phyloP scores from a whole-genome alignment of 805 yeast genomes.

The Yarrowia sp. region DNA sequence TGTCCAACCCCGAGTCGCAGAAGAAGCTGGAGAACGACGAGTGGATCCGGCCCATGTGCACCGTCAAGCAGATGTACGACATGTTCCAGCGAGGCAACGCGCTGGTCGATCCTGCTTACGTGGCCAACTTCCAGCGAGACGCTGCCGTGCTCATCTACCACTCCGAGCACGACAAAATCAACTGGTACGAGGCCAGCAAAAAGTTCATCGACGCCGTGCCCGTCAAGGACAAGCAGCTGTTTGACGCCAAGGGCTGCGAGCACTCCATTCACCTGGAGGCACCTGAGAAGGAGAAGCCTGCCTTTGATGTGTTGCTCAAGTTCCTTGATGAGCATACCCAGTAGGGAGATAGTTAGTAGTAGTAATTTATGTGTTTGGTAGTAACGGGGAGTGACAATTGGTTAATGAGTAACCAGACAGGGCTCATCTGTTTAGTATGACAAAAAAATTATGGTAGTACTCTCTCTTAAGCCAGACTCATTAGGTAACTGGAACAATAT shows the following conservation, averaged over 20 bases:
- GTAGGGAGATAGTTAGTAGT: no score
- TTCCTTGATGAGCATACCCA: not conserved
- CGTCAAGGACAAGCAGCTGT: conserved; percentile 18
- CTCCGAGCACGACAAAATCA: conserved; percentile 15
- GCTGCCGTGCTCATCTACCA: conserved; percentile 10
- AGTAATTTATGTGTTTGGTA: not conserved
- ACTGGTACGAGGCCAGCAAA: conserved; percentile 15
- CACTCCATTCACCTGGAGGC: conserved; percentile 23
- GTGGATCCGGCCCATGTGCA: conserved; percentile 32
- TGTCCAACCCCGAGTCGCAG: conserved; percentile 34
- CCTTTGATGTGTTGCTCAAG: not conserved
- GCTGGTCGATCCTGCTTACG: conserved; percentile 35
- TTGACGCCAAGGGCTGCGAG: not conserved
- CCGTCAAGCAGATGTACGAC: conserved; percentile 37
- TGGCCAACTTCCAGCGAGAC: conserved; percentile 19
- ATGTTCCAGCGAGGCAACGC: conserved; percentile 39
- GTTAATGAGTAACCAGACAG: no score
- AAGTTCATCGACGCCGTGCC: conserved; percentile 8
- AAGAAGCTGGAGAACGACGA: conserved; percentile 33
- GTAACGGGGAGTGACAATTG: no score
- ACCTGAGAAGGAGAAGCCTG: conserved; percentile 1
- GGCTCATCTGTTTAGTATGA: no score
- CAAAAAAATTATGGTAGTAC: no score
- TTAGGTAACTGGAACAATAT: no score
- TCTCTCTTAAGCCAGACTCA: no score